Evolutionary conservation across 2,329 filamentous ascomycete genomes (phyloP).

Genomic region (Ceratocystis huliohia): DNA sequence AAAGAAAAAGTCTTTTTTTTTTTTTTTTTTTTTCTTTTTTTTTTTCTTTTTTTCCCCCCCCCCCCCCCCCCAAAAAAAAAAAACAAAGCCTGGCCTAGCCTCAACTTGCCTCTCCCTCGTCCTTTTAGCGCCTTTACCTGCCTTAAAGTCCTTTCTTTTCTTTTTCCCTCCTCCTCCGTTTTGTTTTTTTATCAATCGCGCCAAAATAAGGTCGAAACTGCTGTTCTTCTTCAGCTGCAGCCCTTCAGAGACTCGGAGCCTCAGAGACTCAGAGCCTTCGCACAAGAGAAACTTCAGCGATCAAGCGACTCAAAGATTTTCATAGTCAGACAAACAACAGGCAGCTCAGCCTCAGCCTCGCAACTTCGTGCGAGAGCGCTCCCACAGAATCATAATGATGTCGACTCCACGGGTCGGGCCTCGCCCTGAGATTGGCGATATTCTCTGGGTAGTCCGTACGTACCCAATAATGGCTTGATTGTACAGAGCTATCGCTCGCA

Average conservation of each 20-base stretch:
- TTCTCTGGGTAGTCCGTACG: slow-evolving; percentile 61
- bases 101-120: neutral
- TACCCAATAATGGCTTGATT: slow-evolving; percentile 18
- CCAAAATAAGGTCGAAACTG: slow-evolving; percentile 21
- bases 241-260: slow-evolving; percentile 22
- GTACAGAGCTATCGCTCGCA: too few relatives aligned
- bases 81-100: neutral
- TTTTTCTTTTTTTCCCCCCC: neutral
- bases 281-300: neutral
- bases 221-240: slow-evolving; percentile 21
- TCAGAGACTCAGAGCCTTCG: neutral
- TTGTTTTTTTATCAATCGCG: slow-evolving; percentile 18
- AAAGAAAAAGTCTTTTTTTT: too few relatives aligned
- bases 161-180: neutral
- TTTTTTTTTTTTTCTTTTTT: too few relatives aligned
- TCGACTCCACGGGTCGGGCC: slow-evolving; percentile 29
- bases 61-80: too few relatives aligned
- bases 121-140: neutral
- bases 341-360: neutral
- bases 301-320: too few relatives aligned
- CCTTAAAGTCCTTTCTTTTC: neutral
- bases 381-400: slow-evolving; percentile 28
- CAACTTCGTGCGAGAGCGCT: too few relatives aligned
- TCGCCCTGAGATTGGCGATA: slow-evolving; percentile 50
- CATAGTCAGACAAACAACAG: neutral